Evolutionary conservation across 2,329 filamentous ascomycete genomes (phyloP), one percentile per base, ranked within the genome.

Genomic region (Cercospora janseana): DNA sequence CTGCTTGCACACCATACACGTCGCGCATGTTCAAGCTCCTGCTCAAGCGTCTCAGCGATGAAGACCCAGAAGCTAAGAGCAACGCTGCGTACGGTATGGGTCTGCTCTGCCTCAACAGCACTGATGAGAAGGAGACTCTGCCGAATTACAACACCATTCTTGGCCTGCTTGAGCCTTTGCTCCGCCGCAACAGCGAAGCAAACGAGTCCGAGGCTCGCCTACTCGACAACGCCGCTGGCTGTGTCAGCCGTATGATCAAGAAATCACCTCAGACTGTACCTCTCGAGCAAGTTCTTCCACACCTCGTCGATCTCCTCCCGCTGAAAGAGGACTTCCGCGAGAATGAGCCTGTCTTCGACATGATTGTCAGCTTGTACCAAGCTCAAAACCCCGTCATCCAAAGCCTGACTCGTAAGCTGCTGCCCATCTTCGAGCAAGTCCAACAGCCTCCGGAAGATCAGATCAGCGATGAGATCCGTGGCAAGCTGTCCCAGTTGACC

Each of bases 311-410:
- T 54, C 79, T 91, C 21, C 80, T 97, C 28, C 93, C 93, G 7
- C 78, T 97, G 56, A 88, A 87, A 70, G 91, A 95, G 67, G 93
- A 97, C 70, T 97, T 82, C 63, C 90, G 96, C 72, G 93, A 97
- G 80, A 97, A 98, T 73, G 88, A 88, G 63, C 90, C 93, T 6
- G 84, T 97, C 53, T 98, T 86, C 74, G 81, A 86, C 69, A 94
- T 91, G 81, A 85, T 98, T 64, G 85, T 88, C 70, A 84, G 87
- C 70, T 80, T 97, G 58, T 96, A 90, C 69, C 80, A 86, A 61
- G 75, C 79, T 55, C 79, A 82, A 58, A 85, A 92, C 70, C 73
- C 79, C 9, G 86, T 82, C 2, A 79, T 91, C 38, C 81, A 84
- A 69, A 76, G 80, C 62, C 77, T 89, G 38, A 90, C 87, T 4